Evolutionary conservation across 441 rosid genomes (phyloP).

Genomic region (Melastoma candidum): DNA sequence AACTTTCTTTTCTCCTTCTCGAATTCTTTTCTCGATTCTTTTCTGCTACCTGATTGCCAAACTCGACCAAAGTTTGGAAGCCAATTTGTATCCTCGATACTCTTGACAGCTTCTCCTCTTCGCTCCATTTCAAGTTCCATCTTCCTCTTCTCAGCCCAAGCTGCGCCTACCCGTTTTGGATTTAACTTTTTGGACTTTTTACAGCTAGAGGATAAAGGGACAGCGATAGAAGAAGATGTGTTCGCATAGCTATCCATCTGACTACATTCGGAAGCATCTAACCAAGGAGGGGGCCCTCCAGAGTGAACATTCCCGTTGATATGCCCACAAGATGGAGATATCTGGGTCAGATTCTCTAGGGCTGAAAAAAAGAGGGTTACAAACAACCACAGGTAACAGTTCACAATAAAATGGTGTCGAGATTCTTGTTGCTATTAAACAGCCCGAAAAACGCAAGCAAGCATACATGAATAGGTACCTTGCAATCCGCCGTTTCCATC

Average conservation of each 20-base stretch:
- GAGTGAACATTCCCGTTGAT: constrained; percentile 64
- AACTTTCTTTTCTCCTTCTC: constrained; percentile 57
- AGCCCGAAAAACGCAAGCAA: too few relatives aligned
- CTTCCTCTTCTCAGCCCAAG: constrained; percentile 94
- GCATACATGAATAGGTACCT: constrained; percentile 30
- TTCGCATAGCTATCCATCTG: constrained; percentile 21
- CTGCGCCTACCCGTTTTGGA: constrained; percentile 92
- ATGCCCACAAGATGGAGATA: constrained; percentile 23
- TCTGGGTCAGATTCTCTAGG: constrained; percentile 25
- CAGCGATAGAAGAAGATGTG: constrained; percentile 20
- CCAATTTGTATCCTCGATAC: constrained; percentile 54
- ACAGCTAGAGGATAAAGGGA: constrained; percentile 23
- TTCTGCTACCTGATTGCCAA: constrained; percentile 91
- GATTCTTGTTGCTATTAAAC: neutral
- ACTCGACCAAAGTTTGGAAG: constrained; percentile 96
- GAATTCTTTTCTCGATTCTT: constrained; percentile 81
- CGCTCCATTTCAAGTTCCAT: constrained; percentile 81
- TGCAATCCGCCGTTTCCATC: constrained; percentile 25
- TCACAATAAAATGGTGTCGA: constrained; percentile 4
- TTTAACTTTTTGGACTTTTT: constrained; percentile 54
- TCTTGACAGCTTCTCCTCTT: constrained; percentile 47
- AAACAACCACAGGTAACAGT: constrained; percentile 1
- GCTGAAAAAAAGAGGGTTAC: constrained; percentile 23
- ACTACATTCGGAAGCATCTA: constrained; percentile 38
- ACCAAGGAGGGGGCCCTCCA: constrained; percentile 90